Base-by-base conservation (phyloP, 2,329 filamentous ascomycete species). In the Cytospora piceae region DNA sequence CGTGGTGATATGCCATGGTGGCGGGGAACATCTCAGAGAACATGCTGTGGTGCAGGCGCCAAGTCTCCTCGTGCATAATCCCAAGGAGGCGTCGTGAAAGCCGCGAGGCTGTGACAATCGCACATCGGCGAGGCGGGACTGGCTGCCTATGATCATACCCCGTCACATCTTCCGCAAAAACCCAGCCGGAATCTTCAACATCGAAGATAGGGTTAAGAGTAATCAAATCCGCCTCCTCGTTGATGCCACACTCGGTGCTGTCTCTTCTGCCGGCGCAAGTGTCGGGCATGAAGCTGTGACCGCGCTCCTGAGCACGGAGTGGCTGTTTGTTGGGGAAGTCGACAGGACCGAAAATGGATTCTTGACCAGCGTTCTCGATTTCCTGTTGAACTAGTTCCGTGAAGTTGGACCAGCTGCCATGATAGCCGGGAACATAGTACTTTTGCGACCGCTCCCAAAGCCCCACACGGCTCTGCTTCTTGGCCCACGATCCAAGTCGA, bases 1-100 rank as follows among this genome's bases (percentile, higher is more conserved):
- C 90, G 72, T 92, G 90, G 70, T 93, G 90, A 6, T 94, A 80
- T 0, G 90, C 89, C 73, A 87, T 84, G 0, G 84, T 85, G 0
- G 89, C 84, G 1, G 90, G 90, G 77, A 90, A 93, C 91, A 94
- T 94, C 76, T 94, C 91, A 31, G 85, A 86, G 74, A 91, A 93
- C 89, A 89, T 93, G 75, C 82, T 88, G 75, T 88, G 90, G 69
- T 86, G 87, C 71, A 85, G 81, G 32, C 84, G 82, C 76, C 82
- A 88, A 55, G 88, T 90, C 72, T 93, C 90, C 70, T 90, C 84
- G 76, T 94, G 91, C 89, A 94, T 93, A 6, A 86, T 86, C 55
- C 83, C 77, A 7, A 93, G 78, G 1, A 93, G 80, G 15, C 89
- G 84, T 29, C 87, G 84, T 32, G 86, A 90, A 39, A 93, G 79